Percentiles rank a stretch among this genome's conserved stretches.
These are phyloP conservation scores for Trichosporon coremiiforme DNA, from an alignment of 1,284 basidiomycete species.

Conservation along the genomic window DNA sequence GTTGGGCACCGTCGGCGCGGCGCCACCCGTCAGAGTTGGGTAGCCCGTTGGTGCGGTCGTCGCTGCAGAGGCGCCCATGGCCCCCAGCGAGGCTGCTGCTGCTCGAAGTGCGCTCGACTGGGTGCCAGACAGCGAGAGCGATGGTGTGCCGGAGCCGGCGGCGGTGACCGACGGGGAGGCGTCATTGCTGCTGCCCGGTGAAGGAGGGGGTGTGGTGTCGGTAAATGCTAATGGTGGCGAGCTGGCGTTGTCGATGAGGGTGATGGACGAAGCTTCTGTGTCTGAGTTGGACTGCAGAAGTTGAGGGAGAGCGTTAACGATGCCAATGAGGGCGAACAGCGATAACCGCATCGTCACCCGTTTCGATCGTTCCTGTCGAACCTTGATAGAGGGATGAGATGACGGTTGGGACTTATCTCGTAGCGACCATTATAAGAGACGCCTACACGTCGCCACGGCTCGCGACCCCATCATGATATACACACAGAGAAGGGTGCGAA, in stretches of 20 bases:
- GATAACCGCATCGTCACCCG: background rate
- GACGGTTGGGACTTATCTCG: too few relatives aligned
- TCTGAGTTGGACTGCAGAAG: background rate
- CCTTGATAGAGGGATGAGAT: background rate
- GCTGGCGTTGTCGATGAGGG: background rate
- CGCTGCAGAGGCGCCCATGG: background rate
- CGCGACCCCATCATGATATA: too few relatives aligned
- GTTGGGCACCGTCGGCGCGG: conserved; percentile 12
- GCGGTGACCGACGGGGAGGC: background rate
- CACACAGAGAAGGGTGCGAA: too few relatives aligned
- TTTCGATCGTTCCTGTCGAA: background rate
- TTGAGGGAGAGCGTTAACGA: background rate
- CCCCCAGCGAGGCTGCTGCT: conserved; percentile 5
- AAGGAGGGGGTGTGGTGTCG: background rate
- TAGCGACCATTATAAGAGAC: too few relatives aligned
- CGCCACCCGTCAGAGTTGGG: conserved; percentile 17
- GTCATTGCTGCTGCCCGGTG: background rate
- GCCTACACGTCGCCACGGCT: too few relatives aligned
- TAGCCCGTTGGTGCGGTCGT: background rate
- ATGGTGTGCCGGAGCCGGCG: background rate
- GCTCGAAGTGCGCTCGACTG: background rate
- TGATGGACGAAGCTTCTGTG: too few relatives aligned
- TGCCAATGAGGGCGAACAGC: background rate
- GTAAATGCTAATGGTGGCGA: too few relatives aligned
- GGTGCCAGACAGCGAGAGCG: background rate